A percentile compares a stretch with the other conserved stretches of the same genome.
phyloP scores from a whole-genome alignment of 2,329 filamentous ascomycete genomes.

The Botrytis porri region DNA sequence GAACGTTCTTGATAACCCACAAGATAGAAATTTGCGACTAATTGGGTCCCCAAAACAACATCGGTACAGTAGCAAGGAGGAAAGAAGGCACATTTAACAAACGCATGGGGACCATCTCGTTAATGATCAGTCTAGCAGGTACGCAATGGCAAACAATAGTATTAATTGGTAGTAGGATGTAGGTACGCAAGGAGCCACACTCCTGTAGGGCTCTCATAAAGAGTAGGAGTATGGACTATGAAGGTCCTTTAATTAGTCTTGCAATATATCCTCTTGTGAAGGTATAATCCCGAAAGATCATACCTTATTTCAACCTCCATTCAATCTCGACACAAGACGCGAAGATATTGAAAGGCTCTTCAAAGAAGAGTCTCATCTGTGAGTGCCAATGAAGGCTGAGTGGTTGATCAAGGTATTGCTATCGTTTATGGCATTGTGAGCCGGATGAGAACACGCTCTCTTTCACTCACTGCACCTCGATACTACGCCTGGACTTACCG shows the following conservation, averaged over 20 bases:
- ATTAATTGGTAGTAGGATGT: conserved; percentile 38
- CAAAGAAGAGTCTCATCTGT: conserved; percentile 44
- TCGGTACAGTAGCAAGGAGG: not conserved
- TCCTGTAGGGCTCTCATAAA: conserved; percentile 43
- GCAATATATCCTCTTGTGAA: conserved; percentile 44
- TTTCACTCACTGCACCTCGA: not conserved
- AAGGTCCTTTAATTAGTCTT: conserved; percentile 48
- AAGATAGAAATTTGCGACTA: not conserved
- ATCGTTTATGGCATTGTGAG: not conserved
- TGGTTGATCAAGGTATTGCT: conserved; percentile 43
- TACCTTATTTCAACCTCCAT: conserved; percentile 43
- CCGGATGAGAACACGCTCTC: not conserved
- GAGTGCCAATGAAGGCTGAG: conserved; percentile 43
- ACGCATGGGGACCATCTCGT: not conserved
- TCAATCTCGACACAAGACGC: conserved; percentile 47
- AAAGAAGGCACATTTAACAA: not conserved
- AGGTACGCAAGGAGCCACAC: conserved; percentile 53
- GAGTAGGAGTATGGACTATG: conserved; percentile 54
- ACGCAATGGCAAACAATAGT: not conserved
- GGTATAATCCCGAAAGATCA: conserved; percentile 36
- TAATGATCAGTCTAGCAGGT: not conserved
- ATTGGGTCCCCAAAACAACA: not conserved
- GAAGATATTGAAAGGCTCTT: conserved; percentile 43
- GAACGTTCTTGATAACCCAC: not conserved
- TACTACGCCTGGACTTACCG: not conserved